These are phyloP conservation scores for Gaertneriomyces semiglobifer DNA, from an alignment of 192 early-diverging fungal genomes.

Conservation along the genomic window DNA sequence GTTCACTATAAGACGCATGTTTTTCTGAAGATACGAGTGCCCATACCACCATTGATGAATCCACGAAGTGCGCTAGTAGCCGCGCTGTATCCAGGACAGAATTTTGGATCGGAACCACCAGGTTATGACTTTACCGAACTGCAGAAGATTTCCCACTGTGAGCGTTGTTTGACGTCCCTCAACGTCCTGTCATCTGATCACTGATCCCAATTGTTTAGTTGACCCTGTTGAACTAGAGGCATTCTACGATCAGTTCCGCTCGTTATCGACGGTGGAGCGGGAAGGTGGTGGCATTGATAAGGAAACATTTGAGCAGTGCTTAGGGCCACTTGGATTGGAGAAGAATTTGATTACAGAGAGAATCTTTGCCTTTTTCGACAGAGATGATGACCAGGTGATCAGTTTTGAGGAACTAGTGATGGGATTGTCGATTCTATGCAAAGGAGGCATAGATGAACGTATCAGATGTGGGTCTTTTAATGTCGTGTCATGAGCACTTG, in stretches of 20 bases:
- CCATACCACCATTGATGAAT: conserved; percentile 86
- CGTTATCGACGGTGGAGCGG: conserved; percentile 61
- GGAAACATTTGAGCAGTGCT: conserved; percentile 76
- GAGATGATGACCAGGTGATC: conserved; percentile 71
- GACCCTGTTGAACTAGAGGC: conserved; percentile 80
- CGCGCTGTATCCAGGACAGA: conserved; percentile 67
- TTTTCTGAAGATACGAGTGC: conserved; percentile 87
- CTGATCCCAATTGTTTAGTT: conserved; percentile 46
- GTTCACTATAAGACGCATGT: conserved; percentile 77
- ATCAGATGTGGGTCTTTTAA: conserved; percentile 63
- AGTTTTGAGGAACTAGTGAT: conserved; percentile 79
- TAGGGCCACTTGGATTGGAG: conserved; percentile 79
- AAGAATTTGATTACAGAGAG: conserved; percentile 82
- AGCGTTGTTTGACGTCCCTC: conserved; percentile 21
- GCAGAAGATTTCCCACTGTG: conserved; percentile 66
- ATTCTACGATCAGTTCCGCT: conserved; percentile 82
- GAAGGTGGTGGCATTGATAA: conserved; percentile 69
- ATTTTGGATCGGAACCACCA: conserved; percentile 18
- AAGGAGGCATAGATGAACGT: conserved; percentile 86
- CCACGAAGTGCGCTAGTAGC: conserved; percentile 67
- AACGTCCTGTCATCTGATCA: not conserved
- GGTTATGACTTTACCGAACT: conserved; percentile 49
- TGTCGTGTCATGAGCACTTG: not conserved
- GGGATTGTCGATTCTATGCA: conserved; percentile 77
- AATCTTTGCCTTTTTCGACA: conserved; percentile 88